Conservation (phyloP, 2,329 filamentous ascomycete species). For the Leptodontidium sp. region DNA sequence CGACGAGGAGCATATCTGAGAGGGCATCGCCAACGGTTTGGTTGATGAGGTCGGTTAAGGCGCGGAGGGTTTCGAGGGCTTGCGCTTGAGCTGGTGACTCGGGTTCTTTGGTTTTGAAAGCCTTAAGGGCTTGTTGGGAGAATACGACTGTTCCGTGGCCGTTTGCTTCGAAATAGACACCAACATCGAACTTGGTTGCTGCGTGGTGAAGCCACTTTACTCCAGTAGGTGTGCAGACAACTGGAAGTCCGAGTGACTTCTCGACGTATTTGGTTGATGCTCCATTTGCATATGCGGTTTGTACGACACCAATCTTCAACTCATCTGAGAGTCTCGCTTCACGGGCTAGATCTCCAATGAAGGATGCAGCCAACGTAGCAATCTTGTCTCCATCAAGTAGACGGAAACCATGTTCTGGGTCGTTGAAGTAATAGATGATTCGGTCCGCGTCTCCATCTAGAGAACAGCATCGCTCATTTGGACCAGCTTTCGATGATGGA, state of each 20-base stretch:
- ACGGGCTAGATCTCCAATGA: conserved; percentile 87
- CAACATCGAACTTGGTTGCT: conserved; percentile 93
- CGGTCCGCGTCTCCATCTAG: conserved; percentile 96
- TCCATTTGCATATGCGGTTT: conserved; percentile 98
- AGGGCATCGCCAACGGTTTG: conserved; percentile 97
- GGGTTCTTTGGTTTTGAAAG: conserved; percentile 81
- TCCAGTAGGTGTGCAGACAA: conserved; percentile 92
- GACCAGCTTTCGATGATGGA: conserved; percentile 78
- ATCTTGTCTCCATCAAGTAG: conserved; percentile 97
- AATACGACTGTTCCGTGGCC: conserved; percentile 97
- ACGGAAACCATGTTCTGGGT: conserved; percentile 83
- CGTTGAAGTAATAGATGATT: conserved; percentile 92
- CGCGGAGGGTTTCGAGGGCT: conserved; percentile 83
- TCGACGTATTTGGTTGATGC: conserved; percentile 92
- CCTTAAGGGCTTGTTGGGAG: conserved; percentile 80
- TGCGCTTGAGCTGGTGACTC: conserved; percentile 92
- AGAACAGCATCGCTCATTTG: conserved; percentile 84
- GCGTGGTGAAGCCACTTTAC: conserved; percentile 98
- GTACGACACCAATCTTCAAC: conserved; percentile 91
- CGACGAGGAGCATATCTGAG: conserved; percentile 94
- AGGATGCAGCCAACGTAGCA: conserved; percentile 90
- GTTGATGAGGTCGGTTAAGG: conserved; percentile 92
- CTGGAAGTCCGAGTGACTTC: conserved; percentile 85
- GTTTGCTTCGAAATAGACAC: conserved; percentile 98
- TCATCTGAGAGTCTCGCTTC: conserved; percentile 81